Evolutionary conservation across 2,329 filamentous ascomycete genomes (phyloP), one percentile per base, ranked within the genome.

Genomic region (Chaetomium sp.): DNA sequence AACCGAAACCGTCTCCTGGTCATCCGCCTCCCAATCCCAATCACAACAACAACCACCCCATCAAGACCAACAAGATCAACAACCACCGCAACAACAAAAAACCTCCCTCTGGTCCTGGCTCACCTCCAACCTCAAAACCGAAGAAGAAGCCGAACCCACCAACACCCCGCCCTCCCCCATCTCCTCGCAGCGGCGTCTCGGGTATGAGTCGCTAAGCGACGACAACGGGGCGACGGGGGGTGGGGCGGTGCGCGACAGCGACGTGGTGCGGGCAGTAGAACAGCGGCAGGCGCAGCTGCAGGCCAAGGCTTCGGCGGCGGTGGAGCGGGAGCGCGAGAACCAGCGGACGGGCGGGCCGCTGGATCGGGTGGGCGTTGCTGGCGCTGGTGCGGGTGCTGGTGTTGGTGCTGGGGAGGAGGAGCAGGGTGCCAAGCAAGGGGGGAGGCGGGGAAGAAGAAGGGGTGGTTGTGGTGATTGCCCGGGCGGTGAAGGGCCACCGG

Each of bases 271-370:
- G 7, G 71, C 75, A 7, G 67, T 75, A 31, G 77, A 75, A 68
- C 72, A 74, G 38, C 72, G 74, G 63, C 70, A 74, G 67, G 73
- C 73, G 16, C 70, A 67, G 57, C 45, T 79, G 6, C 72, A 73
- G 68, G 73, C 78, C 38, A 79, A 80, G 73, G 79, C 79, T 38
- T 77, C 76, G 63, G 75, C 73, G 21, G 81, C 78, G 1, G 80
- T 83, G 68, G 81, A 83, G 64, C 72, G 75, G 49, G 83, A 86
- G 75, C 79, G 78, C 68, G 78, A 82, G 68, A 82, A 81, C 65
- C 82, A 86, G 76, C 76, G 76, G 65, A 74, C 68, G 13, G 83
- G 83, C 23, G 84, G 83, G 1, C 79, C 78, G 57, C 72, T 86
- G 53, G 83, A 86, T 69, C 79, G 80, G 64, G 65, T 85, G 2